A percentile compares a stretch with the other conserved stretches of the same genome.
Evolutionary conservation across 495 filamentous ascomycete species (phyloP).

Genomic region (Trichocladium antarcticum): DNA sequence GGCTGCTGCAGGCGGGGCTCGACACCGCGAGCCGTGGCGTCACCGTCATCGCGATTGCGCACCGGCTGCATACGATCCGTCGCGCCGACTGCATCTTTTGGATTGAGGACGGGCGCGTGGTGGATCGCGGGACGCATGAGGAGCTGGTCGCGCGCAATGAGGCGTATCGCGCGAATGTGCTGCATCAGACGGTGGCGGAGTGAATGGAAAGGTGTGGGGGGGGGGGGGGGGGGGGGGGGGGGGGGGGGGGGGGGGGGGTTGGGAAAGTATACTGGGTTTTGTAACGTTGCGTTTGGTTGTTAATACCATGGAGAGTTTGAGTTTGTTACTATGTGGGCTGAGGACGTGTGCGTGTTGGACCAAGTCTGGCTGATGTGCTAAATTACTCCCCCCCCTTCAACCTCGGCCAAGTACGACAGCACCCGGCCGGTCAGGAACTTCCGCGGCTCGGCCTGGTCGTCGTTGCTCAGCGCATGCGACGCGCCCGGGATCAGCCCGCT

Average conservation of each 20-base stretch:
- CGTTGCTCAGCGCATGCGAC: conserved; percentile 38
- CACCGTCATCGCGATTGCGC: conserved; percentile 76
- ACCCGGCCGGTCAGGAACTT: conserved; percentile 30
- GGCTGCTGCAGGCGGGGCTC: conserved; percentile 58
- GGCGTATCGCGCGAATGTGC: conserved; percentile 46
- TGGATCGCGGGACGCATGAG: conserved; percentile 57
- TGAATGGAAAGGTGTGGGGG: too few relatives aligned
- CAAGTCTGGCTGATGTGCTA: too few relatives aligned
- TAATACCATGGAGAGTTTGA: neutral
- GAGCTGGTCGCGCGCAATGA: conserved; percentile 51
- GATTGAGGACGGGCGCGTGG: conserved; percentile 55
- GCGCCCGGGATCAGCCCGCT: conserved; percentile 38
- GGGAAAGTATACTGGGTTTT: neutral
- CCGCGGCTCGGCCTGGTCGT: conserved; percentile 36
- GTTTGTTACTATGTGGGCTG: too few relatives aligned
- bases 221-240: too few relatives aligned
- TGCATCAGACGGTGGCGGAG: conserved; percentile 27
- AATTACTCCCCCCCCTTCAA: too few relatives aligned
- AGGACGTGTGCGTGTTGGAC: too few relatives aligned
- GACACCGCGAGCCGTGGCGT: conserved; percentile 57
- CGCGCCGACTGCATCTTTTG: conserved; percentile 68
- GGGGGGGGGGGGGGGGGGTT: too few relatives aligned
- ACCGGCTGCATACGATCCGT: conserved; percentile 62
- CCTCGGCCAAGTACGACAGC: conserved; percentile 19
- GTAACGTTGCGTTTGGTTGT: neutral